phyloP scores from a whole-genome alignment of 2,329 filamentous ascomycete genomes.

The Clarireedia homoeocarpa region DNA sequence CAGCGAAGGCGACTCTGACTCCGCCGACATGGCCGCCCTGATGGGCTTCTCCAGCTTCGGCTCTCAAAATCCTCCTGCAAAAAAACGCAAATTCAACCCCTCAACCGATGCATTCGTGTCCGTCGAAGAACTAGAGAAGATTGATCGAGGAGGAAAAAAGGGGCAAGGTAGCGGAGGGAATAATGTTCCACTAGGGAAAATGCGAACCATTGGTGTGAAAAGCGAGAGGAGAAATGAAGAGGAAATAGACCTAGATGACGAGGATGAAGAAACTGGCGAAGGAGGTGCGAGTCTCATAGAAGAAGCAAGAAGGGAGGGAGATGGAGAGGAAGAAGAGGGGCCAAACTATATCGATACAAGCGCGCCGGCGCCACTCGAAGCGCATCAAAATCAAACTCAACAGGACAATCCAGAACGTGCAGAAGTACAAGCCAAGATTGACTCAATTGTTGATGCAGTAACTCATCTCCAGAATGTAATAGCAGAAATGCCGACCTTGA shows the following conservation, averaged over 20 bases:
- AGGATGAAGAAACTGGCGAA: conserved; percentile 8
- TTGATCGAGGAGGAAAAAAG: conserved; percentile 29
- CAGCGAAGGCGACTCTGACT: conserved; percentile 15
- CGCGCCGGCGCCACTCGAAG: conserved; percentile 27
- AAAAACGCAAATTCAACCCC: conserved; percentile 61
- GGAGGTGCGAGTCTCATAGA: neutral
- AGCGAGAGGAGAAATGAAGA: conserved; percentile 12
- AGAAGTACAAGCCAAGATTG: conserved; percentile 23
- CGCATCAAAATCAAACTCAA: too few relatives aligned
- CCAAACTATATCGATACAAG: conserved; percentile 22
- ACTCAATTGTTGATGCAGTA: conserved; percentile 20
- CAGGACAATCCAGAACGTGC: conserved; percentile 10
- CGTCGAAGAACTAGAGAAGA: conserved; percentile 25
- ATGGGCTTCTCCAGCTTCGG: conserved; percentile 74
- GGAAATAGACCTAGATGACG: conserved; percentile 22
- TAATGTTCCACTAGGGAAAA: conserved; percentile 25
- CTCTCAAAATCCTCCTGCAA: conserved; percentile 40
- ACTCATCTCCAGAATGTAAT: neutral
- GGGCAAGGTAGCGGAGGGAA: conserved; percentile 28
- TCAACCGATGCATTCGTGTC: conserved; percentile 43
- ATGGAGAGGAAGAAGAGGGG: conserved; percentile 9
- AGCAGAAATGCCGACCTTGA: neutral
- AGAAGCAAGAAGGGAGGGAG: conserved; percentile 24
- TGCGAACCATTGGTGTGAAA: conserved; percentile 19
- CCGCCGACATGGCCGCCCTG: conserved; percentile 37